phyloP scores from a whole-genome alignment of 2,329 filamentous ascomycete genomes.

The Mycosphaerelloides madeirae region DNA sequence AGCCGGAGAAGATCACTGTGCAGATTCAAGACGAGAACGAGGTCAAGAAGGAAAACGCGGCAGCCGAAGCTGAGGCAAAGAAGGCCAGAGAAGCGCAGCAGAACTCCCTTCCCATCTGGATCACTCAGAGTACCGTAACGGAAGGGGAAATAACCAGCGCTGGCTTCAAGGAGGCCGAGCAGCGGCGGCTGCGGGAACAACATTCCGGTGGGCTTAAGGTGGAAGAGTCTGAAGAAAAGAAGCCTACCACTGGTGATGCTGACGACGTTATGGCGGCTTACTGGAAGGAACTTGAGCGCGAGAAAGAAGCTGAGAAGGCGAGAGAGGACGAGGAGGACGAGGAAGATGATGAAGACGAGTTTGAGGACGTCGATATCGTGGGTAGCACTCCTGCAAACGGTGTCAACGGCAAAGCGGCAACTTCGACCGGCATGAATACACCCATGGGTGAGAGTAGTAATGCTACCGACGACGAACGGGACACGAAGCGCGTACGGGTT shows the following conservation, averaged over 20 bases:
- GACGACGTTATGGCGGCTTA: conserved; percentile 61
- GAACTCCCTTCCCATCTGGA: conserved; percentile 35
- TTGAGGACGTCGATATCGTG: conserved; percentile 49
- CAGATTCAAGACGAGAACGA: conserved; percentile 33
- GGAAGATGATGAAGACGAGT: conserved; percentile 50
- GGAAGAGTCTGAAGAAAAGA: conserved; percentile 41
- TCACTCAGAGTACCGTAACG: conserved; percentile 33
- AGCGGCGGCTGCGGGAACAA: conserved; percentile 37
- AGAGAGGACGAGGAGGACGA: conserved; percentile 49
- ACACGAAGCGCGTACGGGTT: conserved; percentile 59
- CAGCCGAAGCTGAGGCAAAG: conserved; percentile 26
- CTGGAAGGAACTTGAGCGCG: conserved; percentile 61
- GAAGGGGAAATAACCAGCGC: conserved; percentile 43
- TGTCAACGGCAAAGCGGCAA: conserved; percentile 19
- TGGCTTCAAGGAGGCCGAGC: conserved; percentile 32
- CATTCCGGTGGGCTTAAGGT: conserved; percentile 40
- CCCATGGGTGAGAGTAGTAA: conserved; percentile 28
- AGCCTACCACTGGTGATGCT: conserved; percentile 33
- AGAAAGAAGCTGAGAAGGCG: conserved; percentile 45
- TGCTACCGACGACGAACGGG: conserved; percentile 40
- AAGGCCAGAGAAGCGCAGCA: conserved; percentile 33
- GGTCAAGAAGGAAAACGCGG: conserved; percentile 30
- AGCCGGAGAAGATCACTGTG: conserved; percentile 34
- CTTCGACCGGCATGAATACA: conserved; percentile 24
- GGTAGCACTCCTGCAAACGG: conserved; percentile 27